Base-by-base conservation (phyloP, 768 basidiomycete genomes). In the Steccherinum ochraceum region DNA sequence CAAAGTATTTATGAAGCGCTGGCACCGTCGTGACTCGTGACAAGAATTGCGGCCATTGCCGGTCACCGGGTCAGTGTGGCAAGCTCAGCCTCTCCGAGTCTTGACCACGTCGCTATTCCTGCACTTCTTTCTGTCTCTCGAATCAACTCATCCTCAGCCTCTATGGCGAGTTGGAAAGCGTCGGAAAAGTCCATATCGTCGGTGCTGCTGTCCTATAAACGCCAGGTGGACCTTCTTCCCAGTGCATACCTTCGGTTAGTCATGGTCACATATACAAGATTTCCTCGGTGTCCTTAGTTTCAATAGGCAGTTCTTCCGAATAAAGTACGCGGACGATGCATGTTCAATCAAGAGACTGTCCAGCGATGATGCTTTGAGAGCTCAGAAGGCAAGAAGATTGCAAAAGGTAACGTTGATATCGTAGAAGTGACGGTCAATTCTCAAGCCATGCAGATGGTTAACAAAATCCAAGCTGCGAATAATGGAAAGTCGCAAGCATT, bases 301-400 rank as follows among this genome's bases (percentile, higher is more conserved):
- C n/a, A 30, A 2, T 60, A 88, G 86, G 24, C 76, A 76, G 46
- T 87, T 88, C 63, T 89, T 80, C 65, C 75, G 72, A 52, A 61
- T 85, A 48, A 81, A 81, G 57, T 73, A 72, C 21, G 69, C 69
- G 24, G 78, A 85, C 60, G 84, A 82, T 62, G 67, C 83, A 40
- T 74, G 74, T n/a, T 68, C 72, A 12, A 61, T 80, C n/a, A 46
- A 76, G 27, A 52, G 61, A 19, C 68, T 74, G 13, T 57, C 61
- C n/a, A 55, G 52, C 27, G 60, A 63, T 12, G 46, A 55, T 13
- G 53, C 50, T 43, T 61, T 74, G 20, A 70, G 67, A 26, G 52
- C 55, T 26, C 63, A 56, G 20, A 84, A 77, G 55, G 47, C 80
- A 23, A 77, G 72, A 53, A 71, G 80, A 42, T 58, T 84, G 3